Evolutionary conservation across 169 alveolate species (phyloP), one percentile per base, ranked within the genome.

Genomic region (Fabrea salina): DNA sequence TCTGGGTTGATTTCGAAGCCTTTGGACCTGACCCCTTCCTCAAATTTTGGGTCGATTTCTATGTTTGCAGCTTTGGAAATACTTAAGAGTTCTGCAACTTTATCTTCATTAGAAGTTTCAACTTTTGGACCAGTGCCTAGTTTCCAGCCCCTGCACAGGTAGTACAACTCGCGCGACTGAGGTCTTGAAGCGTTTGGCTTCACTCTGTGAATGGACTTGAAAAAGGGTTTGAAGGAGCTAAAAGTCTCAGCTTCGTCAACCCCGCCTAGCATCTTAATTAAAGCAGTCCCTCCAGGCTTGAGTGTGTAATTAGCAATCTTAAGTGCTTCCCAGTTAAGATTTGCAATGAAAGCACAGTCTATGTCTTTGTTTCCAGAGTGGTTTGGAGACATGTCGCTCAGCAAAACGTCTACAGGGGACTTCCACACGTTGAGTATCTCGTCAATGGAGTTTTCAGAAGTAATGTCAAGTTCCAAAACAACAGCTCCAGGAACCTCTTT

Each of bases 381-480:
- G 57, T 79, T 80, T 19, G 81, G 84, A 4, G 86, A 81, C 86
- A 84, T 79, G 59, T 84, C 90, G 13, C 83, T 79, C 8, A 82
- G 27, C 8, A 70, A 19, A 27, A 70, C n/a, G 27, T 70, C 66
- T 30, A 27, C 64, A 22, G 41, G 32, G 6, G 25, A 27, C 27
- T 25, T 25, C 64, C 35, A 13, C 4, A 16, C 47, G 41, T 70
- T 49, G 22, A 19, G 16, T n/a, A 70, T 49, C 32, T 44, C 22
- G 16, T 44, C 59, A 32, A 41, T 41, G 0, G 37, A 1, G 1
- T 4, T 2, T 27, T 22, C 33, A 3, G 13, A n/a, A 44, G 25
- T 41, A 32, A 44, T 22, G 3, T 70, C 79, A 4, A 30, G n/a
- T 3, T 22, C 13, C 47, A 70, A 43, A 5, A 37, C n/a, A 6